Conservation (phyloP, 208 protist genomes). For the Leishmania mexicana region DNA sequence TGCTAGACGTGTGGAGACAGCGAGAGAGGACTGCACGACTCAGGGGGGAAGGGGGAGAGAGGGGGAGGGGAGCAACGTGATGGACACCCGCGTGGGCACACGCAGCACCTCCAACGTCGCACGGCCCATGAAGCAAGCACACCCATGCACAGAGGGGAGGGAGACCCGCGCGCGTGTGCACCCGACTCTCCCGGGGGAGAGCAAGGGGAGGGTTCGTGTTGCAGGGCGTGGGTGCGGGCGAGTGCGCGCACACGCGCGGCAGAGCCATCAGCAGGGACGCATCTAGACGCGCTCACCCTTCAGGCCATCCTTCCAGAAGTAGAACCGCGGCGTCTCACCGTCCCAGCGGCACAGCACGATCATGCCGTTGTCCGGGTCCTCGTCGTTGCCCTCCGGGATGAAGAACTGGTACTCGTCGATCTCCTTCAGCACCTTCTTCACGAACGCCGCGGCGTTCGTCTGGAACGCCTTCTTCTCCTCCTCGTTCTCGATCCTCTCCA, state of each 20-base stretch:
- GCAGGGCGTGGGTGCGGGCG: not conserved
- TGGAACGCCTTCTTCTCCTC: conserved; percentile 91
- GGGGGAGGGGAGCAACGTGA: too few relatives aligned
- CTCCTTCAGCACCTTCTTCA: conserved; percentile 93
- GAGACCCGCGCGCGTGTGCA: too few relatives aligned
- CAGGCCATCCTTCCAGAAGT: conserved; percentile 92
- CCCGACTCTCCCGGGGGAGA: too few relatives aligned
- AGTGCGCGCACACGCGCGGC: not conserved
- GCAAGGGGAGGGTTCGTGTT: too few relatives aligned
- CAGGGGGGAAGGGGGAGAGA: too few relatives aligned
- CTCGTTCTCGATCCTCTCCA: conserved; percentile 81
- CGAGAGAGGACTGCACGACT: not conserved
- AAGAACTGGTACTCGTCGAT: conserved; percentile 94
- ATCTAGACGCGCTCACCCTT: conserved; percentile 86
- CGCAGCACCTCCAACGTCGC: not conserved
- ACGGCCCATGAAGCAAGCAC: too few relatives aligned
- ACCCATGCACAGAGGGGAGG: too few relatives aligned
- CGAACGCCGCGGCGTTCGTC: conserved; percentile 81
- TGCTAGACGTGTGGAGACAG: not conserved
- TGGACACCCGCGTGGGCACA: too few relatives aligned
- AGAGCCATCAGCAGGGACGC: not conserved
- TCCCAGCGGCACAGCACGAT: conserved; percentile 92
- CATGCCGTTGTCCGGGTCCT: conserved; percentile 91
- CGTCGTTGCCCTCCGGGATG: conserved; percentile 91
- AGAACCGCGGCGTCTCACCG: conserved; percentile 85